Conservation (phyloP, 192 early-diverging fungal genomes). For the Backusella sp. region DNA sequence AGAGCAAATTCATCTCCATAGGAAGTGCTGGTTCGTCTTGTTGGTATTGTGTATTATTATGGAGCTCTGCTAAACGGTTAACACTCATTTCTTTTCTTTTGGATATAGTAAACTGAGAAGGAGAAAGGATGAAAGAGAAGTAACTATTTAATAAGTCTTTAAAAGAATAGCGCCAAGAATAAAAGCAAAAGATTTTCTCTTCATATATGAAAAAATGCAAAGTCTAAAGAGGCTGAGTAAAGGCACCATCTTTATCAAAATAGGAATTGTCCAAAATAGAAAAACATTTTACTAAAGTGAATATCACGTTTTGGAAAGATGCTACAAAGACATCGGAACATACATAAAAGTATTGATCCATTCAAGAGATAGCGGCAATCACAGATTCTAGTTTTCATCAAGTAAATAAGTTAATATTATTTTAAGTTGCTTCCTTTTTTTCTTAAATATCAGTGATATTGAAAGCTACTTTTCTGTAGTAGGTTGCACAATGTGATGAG, state of each 20-base stretch:
- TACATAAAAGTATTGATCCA: not conserved
- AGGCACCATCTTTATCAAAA: not conserved
- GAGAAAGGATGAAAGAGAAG: not conserved
- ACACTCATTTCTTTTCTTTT: constrained; percentile 16
- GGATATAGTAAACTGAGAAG: not conserved
- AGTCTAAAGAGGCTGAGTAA: not conserved
- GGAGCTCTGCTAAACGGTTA: constrained; percentile 22
- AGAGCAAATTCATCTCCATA: constrained; percentile 34
- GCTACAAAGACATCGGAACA: not conserved
- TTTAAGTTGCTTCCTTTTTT: not conserved
- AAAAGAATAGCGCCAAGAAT: not conserved
- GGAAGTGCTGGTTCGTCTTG: not conserved
- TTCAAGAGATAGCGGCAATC: not conserved
- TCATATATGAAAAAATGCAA: not conserved
- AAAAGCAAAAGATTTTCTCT: not conserved
- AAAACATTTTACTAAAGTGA: not conserved
- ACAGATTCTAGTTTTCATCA: not conserved
- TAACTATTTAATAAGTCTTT: not conserved
- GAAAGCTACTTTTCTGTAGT: not conserved
- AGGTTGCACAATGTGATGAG: not conserved
- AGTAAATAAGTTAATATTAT: not conserved
- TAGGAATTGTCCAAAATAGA: not conserved
- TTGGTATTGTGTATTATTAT: not conserved
- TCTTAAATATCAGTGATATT: not conserved
- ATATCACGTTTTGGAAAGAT: not conserved